Base-by-base conservation (phyloP, 768 basidiomycete genomes). In the Phaeolepiota aurea region DNA sequence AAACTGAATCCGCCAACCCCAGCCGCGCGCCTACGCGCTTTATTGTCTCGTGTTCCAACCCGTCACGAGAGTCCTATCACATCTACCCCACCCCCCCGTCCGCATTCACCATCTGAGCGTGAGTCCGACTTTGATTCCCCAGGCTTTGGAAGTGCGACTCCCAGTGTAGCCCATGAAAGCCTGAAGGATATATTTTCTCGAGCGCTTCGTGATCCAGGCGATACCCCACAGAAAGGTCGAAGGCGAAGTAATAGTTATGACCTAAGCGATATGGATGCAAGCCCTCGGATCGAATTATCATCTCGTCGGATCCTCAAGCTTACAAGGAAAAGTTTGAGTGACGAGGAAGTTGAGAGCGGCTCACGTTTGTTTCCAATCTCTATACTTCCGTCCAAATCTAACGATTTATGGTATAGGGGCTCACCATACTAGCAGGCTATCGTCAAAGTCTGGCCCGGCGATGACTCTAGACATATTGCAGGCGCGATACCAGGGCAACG, bases 161-260 rank as follows among this genome's bases (percentile, higher is more conserved):
- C 70, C 20, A 79, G 74, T 41, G 50, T 72, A 38, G 72, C 74
- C 13, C 72, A 72, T 35, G 73, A 76, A 47, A 79, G 69, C 53
- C 53, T 87, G 34, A 81, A 69, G 53, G 70, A 76, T 43, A 64
- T 87, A 20, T 84, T 87, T 53, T 74, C 74, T n/a, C 70, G 68
- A 41, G 81, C 78, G 2, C 62, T 77, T 35, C 74, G 77, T 28
- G 77, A 81, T 15, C 71, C 81, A 1, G 79, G 75, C 2, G 70
- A 74, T 47, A 82, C 80, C 3, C 79, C 84, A 2, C 68, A 71
- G 53, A 85, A 79, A 55, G 52, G 44, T 15, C 58, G 48, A 44
- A 50, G 41, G 25, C 58, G 64, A 47, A 54, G 77, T 54, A 79
- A 74, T 48, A 83, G 78, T 53, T 65, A 79, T 36, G 77, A 77